Percentiles rank a stretch among this genome's conserved stretches.
These are phyloP conservation scores for Debaryomyces nepalensis DNA, from an alignment of 1,139 yeast genomes.

Conservation along the genomic window DNA sequence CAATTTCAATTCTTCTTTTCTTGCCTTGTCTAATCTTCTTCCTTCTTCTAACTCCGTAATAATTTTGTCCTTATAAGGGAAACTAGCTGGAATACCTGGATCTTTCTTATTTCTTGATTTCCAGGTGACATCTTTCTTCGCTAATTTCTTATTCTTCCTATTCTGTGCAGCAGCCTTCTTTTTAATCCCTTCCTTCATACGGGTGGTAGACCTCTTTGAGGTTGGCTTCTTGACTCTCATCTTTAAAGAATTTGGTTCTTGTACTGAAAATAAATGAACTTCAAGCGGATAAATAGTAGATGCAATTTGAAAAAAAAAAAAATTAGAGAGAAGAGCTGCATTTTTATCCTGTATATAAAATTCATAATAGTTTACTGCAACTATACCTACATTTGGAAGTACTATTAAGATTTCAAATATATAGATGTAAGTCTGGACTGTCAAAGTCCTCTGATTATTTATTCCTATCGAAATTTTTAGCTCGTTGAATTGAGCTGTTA, in stretches of 20 bases:
- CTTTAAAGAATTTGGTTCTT: slow-evolving; percentile 1
- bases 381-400: neutral
- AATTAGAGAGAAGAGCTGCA: slow-evolving; percentile 8
- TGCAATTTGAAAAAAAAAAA: slow-evolving; percentile 4
- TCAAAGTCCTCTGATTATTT: neutral
- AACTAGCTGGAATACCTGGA: slow-evolving; percentile 92
- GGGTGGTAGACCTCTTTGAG: slow-evolving; percentile 85
- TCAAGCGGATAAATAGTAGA: neutral
- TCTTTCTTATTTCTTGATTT: slow-evolving; percentile 81
- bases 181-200: slow-evolving; percentile 93
- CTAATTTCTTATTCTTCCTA: slow-evolving; percentile 77
- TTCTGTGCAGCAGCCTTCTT: slow-evolving; percentile 93
- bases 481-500: slow-evolving; percentile 23
- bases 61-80: slow-evolving; percentile 89
- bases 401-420: neutral
- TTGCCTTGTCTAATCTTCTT: slow-evolving; percentile 66
- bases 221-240: slow-evolving; percentile 69
- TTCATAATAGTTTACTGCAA: no score
- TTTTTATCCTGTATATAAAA: slow-evolving; percentile 1
- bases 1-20: slow-evolving; percentile 53
- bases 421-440: no score
- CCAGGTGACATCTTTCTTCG: slow-evolving; percentile 95
- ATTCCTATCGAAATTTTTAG: slow-evolving; percentile 14
- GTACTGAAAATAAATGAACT: no score
- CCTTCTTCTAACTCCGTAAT: slow-evolving; percentile 79